Evolutionary conservation across 441 rosid species (phyloP).

Genomic region (California macrophylla): DNA sequence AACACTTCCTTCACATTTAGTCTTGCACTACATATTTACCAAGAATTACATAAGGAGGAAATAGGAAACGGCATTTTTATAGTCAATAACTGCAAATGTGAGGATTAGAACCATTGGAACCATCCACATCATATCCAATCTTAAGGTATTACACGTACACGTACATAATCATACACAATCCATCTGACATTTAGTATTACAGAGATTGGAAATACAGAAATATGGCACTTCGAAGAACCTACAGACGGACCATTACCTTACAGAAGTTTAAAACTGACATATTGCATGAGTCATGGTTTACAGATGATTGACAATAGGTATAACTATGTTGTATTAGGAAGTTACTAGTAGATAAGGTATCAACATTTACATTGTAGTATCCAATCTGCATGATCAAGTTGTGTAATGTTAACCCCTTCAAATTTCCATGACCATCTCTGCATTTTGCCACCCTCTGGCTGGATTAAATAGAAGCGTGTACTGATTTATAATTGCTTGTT

Average conservation of each 20-base stretch:
- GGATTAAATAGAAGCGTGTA: neutral
- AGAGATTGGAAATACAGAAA: neutral
- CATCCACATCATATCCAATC: no score
- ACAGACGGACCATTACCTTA: neutral
- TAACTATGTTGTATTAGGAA: neutral
- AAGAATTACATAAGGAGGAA: no score
- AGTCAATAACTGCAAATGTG: no score
- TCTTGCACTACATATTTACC: no score
- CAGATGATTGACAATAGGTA: neutral
- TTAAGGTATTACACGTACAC: neutral
- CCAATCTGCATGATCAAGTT: neutral
- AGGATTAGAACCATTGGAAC: no score
- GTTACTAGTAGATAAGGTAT: neutral
- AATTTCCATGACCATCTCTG: neutral
- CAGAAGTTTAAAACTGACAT: neutral
- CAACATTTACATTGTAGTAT: neutral
- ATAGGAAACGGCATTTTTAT: no score
- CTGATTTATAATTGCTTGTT: neutral
- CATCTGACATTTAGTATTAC: neutral
- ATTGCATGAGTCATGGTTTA: neutral
- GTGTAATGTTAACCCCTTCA: neutral
- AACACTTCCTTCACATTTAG: no score
- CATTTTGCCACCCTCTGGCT: neutral
- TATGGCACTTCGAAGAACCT: neutral
- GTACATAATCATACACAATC: neutral